Base-by-base conservation (phyloP, 2,329 filamentous ascomycete genomes). In the Epichloe sylvatica region DNA sequence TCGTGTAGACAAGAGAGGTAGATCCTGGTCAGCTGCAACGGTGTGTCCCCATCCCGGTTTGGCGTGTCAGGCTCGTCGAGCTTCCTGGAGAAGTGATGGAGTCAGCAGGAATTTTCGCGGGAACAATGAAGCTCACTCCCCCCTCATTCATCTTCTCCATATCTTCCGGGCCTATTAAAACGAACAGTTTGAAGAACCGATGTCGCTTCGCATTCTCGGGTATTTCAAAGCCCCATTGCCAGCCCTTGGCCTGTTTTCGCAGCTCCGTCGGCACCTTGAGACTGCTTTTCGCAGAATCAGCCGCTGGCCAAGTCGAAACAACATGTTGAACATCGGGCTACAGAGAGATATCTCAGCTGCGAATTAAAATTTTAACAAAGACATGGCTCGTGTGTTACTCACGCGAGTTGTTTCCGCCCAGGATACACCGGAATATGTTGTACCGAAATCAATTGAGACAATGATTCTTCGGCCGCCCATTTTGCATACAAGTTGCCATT, bases 371-470 rank as follows among this genome's bases (percentile, higher is more conserved):
- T 30, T 30, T 1, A 11, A 30, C 30, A 30, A 9, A 30, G 8
- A 30, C 7, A 9, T 11, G 30, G 30, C 30, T 30, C 6, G 7
- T 37, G 17, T 33, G 23, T n/a, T 23, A 30, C 64, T 60, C 62
- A 66, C 65, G 37, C 60, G 60, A 45, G 56, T 63, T 44, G 70
- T 70, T 51, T 73, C 67, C 40, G 69, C 70, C 71, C 72, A 78
- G 33, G 72, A 72, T n/a, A 77, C 65, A 33, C 73, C 74, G 13
- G 74, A 75, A 57, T 73, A 78, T 4, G 75, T 78, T 12, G 75
- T 78, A 25, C 75, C 75, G 55, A 78, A 77, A 56, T 78, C 75
- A 51, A 78, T 72, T 19, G 71, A 74, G 53, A 76, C 67, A 47
- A 77, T 67, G 52, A 76, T 70, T 57, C 66, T 71, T 55, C 67